Evolutionary conservation across 805 yeast species (phyloP), one percentile per base, ranked within the genome.

Genomic region (Zygosaccharomyces bisporus): DNA sequence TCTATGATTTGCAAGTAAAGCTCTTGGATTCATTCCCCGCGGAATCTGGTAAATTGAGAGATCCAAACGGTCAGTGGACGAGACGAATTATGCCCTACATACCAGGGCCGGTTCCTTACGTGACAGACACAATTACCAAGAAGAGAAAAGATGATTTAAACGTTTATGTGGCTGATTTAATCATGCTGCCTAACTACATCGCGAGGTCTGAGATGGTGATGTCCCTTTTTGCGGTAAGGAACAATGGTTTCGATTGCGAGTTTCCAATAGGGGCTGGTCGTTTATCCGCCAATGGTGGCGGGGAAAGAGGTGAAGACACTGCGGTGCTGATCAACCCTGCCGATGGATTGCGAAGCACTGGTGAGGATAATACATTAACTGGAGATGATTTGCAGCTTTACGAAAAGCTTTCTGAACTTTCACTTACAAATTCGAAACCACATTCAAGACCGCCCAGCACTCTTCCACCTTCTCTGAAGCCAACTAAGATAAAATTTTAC

Each of bases 21-120:
- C 70, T 93, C 40, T 71, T 91, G 40, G 93, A 85, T 56, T 73
- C 81, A 20, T 93, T 86, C 72, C 97, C 97, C 6, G 80, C 76
- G 48, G 99, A 91, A 65, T 95, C 97, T 6, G 97, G 97, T 10
- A 81, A 87, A 53, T 39, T 65, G 10, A 56, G 67, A 36, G 63
- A 63, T 31, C 50, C 55, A 2, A 68, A 60, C 38, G 81, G 80
- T 34, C 83, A 81, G 43, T 85, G 85, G 64, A 73, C 79, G 20
- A 79, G 80, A 41, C 79, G 99, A 52, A 82, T 85, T 23, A 73
- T 93, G 45, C 99, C 99, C 6, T 88, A 83, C 53, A 90, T 93
- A 58, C 98, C 99, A 0, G 99, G 98, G 1, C 99, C 99, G 2
- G 74, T 91, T 38, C 83, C 95, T 30, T 86, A 84, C 57, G 95